Conservation (phyloP, 208 protist genomes). For the Plasmodiophora brassicae region DNA sequence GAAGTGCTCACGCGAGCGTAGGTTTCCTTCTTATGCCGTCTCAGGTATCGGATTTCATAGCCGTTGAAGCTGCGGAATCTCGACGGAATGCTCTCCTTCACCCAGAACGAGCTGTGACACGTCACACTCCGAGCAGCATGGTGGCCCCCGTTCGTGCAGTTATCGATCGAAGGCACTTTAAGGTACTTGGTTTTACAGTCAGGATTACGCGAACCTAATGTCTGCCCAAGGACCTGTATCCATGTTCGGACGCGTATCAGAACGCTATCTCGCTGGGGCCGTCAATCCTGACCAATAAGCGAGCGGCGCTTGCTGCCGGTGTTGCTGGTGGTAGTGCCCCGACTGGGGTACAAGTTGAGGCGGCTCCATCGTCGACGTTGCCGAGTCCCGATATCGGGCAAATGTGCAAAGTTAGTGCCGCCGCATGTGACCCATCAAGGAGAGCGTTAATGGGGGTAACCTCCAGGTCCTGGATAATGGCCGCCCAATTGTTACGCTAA, state of each 20-base stretch:
- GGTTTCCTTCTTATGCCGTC: neutral
- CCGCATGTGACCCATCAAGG: neutral
- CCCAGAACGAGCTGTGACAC: neutral
- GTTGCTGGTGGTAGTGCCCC: neutral
- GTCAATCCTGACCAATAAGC: neutral
- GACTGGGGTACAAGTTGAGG: neutral
- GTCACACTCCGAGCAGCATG: neutral
- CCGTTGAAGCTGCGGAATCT: neutral
- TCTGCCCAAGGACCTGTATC: neutral
- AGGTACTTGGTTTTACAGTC: neutral
- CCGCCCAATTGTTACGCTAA: neutral
- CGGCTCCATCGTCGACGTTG: no score
- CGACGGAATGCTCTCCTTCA: neutral
- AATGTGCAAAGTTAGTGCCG: neutral
- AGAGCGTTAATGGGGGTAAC: neutral
- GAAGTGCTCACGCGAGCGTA: neutral
- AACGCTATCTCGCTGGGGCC: neutral
- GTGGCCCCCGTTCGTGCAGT: neutral
- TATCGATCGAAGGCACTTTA: neutral
- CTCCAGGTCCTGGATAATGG: conserved; percentile 7
- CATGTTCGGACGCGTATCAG: neutral
- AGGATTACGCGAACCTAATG: neutral
- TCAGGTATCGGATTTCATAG: neutral
- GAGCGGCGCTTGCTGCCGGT: neutral
- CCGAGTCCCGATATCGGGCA: neutral